Percentiles rank a stretch among this genome's conserved stretches.
Conservation (phyloP, 805 yeast species). For the Lipomyces sp. region DNA sequence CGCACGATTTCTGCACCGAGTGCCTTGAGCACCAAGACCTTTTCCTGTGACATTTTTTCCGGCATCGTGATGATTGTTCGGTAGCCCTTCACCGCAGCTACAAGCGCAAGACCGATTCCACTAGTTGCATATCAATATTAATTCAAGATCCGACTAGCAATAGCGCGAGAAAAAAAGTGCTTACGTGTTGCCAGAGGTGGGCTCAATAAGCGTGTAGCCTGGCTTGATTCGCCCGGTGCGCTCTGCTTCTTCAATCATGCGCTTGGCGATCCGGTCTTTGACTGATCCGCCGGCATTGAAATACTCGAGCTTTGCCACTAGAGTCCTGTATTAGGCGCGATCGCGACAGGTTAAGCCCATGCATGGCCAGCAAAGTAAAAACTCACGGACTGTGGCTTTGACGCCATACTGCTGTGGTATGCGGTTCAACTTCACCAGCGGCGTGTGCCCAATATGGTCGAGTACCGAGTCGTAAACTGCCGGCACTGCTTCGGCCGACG, state of each 20-base stretch:
- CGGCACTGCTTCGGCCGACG: slow-evolving; percentile 32
- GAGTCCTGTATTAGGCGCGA: slow-evolving; percentile 27
- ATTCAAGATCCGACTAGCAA: background rate
- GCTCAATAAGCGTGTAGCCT: slow-evolving; percentile 77
- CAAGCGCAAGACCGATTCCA: slow-evolving; percentile 83
- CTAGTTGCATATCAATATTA: slow-evolving; percentile 1
- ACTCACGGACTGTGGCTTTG: slow-evolving; percentile 49
- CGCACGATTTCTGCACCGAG: slow-evolving; percentile 87
- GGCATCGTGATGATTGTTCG: slow-evolving; percentile 84
- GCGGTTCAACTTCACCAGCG: slow-evolving; percentile 68
- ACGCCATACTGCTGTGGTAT: slow-evolving; percentile 74
- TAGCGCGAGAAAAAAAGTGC: background rate
- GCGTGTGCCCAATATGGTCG: slow-evolving; percentile 83
- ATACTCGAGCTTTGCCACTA: slow-evolving; percentile 72
- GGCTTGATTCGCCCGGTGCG: slow-evolving; percentile 72
- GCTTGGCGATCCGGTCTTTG: slow-evolving; percentile 81
- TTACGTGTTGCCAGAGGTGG: slow-evolving; percentile 80
- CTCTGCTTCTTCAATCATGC: slow-evolving; percentile 86
- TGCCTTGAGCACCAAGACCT: slow-evolving; percentile 82
- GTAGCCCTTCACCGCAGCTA: slow-evolving; percentile 84
- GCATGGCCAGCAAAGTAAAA: background rate
- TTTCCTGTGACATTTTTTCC: slow-evolving; percentile 89
- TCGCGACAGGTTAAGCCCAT: background rate
- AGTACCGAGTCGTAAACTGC: slow-evolving; percentile 53
- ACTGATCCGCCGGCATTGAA: slow-evolving; percentile 90